phyloP scores from a whole-genome alignment of 2,329 filamentous ascomycete genomes.

The Trichoderma lentiforme region DNA sequence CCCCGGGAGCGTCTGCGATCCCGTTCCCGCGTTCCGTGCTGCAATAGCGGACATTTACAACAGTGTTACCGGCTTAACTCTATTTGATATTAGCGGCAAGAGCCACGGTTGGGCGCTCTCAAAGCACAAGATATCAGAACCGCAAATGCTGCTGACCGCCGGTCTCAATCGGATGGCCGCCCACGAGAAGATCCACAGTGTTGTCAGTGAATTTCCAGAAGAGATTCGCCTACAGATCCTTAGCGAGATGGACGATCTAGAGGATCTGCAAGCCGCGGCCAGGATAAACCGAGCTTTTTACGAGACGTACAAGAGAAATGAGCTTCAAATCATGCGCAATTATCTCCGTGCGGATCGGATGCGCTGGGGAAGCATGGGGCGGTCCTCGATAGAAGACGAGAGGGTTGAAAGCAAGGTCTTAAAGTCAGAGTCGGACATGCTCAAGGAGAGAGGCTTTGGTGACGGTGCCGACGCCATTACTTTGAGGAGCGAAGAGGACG shows the following conservation, averaged over 20 bases:
- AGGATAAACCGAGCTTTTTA: conserved; percentile 44
- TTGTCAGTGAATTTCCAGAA: conserved; percentile 35
- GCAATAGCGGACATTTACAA: conserved; percentile 51
- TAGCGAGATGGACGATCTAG: conserved; percentile 36
- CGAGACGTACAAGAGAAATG: conserved; percentile 43
- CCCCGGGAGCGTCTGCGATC: conserved; percentile 47
- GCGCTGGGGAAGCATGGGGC: conserved; percentile 21
- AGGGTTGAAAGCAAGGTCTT: conserved; percentile 36
- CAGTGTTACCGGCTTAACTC: conserved; percentile 47
- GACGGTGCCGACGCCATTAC: conserved; percentile 32
- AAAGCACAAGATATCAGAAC: conserved; percentile 35
- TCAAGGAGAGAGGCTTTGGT: conserved; percentile 27
- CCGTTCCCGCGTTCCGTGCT: conserved; percentile 44
- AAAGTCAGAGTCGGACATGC: conserved; percentile 29
- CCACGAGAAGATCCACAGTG: conserved; percentile 31
- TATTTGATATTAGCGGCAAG: conserved; percentile 47
- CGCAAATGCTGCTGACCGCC: conserved; percentile 33
- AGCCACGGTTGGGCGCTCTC: conserved; percentile 50
- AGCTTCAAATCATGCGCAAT: conserved; percentile 38
- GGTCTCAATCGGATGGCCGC: conserved; percentile 34
- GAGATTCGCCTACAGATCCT: conserved; percentile 41
- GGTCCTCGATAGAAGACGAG: conserved; percentile 25
- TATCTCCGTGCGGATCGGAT: conserved; percentile 32
- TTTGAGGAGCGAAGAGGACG: conserved; percentile 30
- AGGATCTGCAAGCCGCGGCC: conserved; percentile 43